Conservation (phyloP, 106 monocot species). For the Allium cepa region DNA sequence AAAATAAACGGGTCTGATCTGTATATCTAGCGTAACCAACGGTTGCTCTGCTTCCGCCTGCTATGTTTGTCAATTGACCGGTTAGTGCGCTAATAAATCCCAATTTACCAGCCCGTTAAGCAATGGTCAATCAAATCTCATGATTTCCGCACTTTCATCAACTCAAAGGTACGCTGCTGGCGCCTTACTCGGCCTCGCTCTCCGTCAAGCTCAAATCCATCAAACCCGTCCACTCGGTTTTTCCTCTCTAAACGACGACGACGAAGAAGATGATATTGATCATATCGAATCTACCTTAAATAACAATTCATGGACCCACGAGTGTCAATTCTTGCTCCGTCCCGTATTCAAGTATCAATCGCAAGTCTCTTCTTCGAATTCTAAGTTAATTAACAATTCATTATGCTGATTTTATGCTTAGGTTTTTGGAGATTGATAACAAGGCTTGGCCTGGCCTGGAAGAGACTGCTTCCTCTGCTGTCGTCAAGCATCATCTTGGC, state of each 20-base stretch:
- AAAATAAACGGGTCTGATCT: no score
- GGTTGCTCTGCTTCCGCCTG: no score
- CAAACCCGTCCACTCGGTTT: conserved; percentile 45
- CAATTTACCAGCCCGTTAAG: no score
- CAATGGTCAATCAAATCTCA: no score
- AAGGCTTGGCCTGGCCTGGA: conserved; percentile 64
- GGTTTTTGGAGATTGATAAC: conserved; percentile 59
- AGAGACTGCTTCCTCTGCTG: conserved; percentile 47
- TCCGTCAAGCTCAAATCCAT: conserved; percentile 69
- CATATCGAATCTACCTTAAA: conserved; percentile 7
- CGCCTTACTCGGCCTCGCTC: conserved; percentile 51
- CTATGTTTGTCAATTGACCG: no score
- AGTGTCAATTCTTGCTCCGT: conserved; percentile 46
- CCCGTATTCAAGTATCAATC: conserved; percentile 55
- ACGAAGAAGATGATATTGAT: conserved; percentile 6
- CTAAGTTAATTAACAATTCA: not conserved
- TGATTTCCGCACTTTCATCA: conserved; percentile 11
- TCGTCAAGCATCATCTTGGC: conserved; percentile 44
- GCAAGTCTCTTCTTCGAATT: not conserved
- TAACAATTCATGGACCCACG: conserved; percentile 43
- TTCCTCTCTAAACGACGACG: not conserved
- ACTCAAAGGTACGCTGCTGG: conserved; percentile 68
- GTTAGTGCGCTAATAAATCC: no score
- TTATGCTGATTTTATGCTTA: conserved; percentile 9
- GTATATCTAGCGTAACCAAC: no score